A percentile compares a stretch with the other conserved stretches of the same genome.
These are phyloP conservation scores for Sphagnum fallax DNA, from an alignment of 228 moss, liverwort and hornwort genomes.

Conservation along the genomic window DNA sequence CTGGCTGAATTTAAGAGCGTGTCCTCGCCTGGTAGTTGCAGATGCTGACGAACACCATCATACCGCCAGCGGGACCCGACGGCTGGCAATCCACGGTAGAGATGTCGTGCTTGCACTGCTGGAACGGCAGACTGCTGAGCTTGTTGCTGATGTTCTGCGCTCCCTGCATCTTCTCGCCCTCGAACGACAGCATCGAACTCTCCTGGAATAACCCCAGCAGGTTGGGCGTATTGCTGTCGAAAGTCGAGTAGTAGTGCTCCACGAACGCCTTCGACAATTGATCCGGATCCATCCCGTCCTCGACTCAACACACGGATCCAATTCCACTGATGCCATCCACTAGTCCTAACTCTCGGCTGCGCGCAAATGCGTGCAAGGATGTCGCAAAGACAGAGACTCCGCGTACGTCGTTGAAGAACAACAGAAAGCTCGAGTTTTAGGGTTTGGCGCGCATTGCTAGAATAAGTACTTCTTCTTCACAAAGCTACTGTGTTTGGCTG, in stretches of 20 bases:
- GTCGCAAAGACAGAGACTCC: no score
- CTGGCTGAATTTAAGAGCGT: conserved; percentile 70
- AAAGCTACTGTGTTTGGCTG: no score
- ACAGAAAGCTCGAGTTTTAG: no score
- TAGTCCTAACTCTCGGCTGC: no score
- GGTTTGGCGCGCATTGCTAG: no score
- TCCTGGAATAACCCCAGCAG: conserved; percentile 66
- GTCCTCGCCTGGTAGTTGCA: conserved; percentile 76
- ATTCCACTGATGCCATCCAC: no score
- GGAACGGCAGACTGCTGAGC: conserved; percentile 60
- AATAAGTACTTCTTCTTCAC: no score
- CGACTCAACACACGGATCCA: no score
- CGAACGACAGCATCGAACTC: conserved; percentile 78
- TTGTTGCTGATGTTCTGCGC: conserved; percentile 69
- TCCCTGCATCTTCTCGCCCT: conserved; percentile 83
- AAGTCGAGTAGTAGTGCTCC: conserved; percentile 82
- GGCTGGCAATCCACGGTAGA: conserved; percentile 84
- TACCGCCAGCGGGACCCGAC: conserved; percentile 62
- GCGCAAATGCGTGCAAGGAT: no score
- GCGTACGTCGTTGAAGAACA: no score
- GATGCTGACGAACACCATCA: conserved; percentile 72
- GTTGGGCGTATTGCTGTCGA: conserved; percentile 56
- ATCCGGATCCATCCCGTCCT: conserved; percentile 62
- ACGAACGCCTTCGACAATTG: conserved; percentile 70
- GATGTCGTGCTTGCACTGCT: conserved; percentile 86